A percentile compares a stretch with the other conserved stretches of the same genome.
Conservation (phyloP, 2,329 filamentous ascomycete species). For the Pseudonectria foliicola region DNA sequence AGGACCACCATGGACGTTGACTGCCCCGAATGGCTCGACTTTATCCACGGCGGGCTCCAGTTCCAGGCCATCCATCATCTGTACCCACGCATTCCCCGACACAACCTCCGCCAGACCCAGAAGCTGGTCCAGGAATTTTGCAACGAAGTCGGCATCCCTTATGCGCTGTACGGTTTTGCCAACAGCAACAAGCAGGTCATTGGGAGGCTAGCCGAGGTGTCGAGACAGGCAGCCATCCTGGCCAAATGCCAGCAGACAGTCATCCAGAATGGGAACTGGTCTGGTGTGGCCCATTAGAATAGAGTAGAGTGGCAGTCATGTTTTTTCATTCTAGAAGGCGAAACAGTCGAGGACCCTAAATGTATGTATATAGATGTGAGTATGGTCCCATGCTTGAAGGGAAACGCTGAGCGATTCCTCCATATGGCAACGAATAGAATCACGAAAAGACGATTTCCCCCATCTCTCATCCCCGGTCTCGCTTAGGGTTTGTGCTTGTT, state of each 20-base stretch:
- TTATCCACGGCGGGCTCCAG: slow-evolving; percentile 80
- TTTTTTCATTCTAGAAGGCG: too few relatives aligned
- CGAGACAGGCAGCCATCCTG: slow-evolving; percentile 69
- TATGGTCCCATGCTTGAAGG: too few relatives aligned
- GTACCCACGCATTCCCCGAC: slow-evolving; percentile 74
- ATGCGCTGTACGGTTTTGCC: slow-evolving; percentile 78
- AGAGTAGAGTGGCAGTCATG: too few relatives aligned
- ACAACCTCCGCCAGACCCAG: slow-evolving; percentile 72
- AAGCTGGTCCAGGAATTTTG: slow-evolving; percentile 75
- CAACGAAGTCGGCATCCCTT: slow-evolving; percentile 73
- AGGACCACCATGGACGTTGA: slow-evolving; percentile 92
- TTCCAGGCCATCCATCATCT: slow-evolving; percentile 87
- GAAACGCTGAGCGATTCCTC: too few relatives aligned
- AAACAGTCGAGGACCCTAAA: too few relatives aligned
- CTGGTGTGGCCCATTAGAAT: slow-evolving; percentile 7
- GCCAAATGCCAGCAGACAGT: slow-evolving; percentile 62
- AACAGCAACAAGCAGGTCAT: slow-evolving; percentile 79
- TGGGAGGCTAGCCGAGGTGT: slow-evolving; percentile 67
- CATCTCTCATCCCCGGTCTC: too few relatives aligned
- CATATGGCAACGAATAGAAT: too few relatives aligned
- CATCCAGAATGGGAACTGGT: slow-evolving; percentile 22
- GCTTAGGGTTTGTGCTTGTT: too few relatives aligned
- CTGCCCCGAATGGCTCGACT: slow-evolving; percentile 81
- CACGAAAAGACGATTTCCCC: too few relatives aligned
- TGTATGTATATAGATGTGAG: too few relatives aligned